Evolutionary conservation across 2,329 filamentous ascomycete species (phyloP).

Genomic region (Botrytis squamosa): DNA sequence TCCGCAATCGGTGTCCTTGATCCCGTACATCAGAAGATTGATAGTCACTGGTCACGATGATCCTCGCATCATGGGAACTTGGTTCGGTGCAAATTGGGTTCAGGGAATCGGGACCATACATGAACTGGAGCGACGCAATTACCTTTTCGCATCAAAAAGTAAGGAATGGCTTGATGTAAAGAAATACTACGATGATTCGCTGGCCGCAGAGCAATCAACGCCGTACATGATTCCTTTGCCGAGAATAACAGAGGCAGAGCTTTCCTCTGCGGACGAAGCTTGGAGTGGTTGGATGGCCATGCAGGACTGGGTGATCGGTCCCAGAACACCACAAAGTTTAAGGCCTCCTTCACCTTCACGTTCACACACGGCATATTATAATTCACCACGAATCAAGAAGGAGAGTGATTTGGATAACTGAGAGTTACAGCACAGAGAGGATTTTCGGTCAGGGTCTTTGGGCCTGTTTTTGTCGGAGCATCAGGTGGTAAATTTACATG

Average conservation of each 20-base stretch:
- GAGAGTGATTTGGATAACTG: constrained; percentile 4
- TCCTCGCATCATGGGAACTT: constrained; percentile 82
- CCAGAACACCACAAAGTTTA: constrained; percentile 38
- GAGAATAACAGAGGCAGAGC: constrained; percentile 73
- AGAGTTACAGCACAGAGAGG: background rate
- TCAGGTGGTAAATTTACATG: background rate
- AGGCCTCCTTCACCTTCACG: background rate
- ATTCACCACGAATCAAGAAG: constrained; percentile 11
- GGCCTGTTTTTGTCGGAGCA: background rate
- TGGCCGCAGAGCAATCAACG: constrained; percentile 57
- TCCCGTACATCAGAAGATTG: constrained; percentile 87
- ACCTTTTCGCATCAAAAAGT: constrained; percentile 91
- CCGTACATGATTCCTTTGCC: constrained; percentile 86
- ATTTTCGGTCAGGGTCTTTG: background rate
- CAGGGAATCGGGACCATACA: constrained; percentile 78
- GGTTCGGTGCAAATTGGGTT: constrained; percentile 93
- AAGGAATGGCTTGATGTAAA: constrained; percentile 88
- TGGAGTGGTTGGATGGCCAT: constrained; percentile 97
- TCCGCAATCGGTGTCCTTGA: constrained; percentile 59
- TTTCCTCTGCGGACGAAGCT: constrained; percentile 74
- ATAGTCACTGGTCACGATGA: constrained; percentile 91
- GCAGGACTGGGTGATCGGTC: constrained; percentile 98
- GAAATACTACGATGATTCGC: constrained; percentile 82
- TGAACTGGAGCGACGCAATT: constrained; percentile 89
- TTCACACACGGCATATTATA: background rate